Evolutionary conservation across 495 filamentous ascomycete genomes (phyloP).

Genomic region (Penicillium steckii): DNA sequence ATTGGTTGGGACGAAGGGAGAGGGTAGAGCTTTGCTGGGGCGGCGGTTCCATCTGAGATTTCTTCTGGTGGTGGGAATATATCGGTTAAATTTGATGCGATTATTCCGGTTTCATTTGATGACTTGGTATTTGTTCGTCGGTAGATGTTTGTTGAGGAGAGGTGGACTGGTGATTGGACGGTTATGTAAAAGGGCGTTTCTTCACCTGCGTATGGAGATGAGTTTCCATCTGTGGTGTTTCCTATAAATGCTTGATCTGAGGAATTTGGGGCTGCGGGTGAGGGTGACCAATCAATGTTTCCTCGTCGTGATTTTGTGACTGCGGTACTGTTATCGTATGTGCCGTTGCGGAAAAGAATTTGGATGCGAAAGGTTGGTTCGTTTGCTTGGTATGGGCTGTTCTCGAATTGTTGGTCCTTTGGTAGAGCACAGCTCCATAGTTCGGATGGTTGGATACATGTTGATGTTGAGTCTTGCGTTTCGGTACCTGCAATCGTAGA

Average conservation of each 20-base stretch:
- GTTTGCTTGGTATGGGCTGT: slow-evolving; percentile 57
- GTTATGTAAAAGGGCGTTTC: slow-evolving; percentile 53
- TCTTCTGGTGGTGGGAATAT: slow-evolving; percentile 60
- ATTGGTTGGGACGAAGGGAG: slow-evolving; percentile 73
- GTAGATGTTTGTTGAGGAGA: slow-evolving; percentile 21
- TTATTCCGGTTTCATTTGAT: too few relatives aligned
- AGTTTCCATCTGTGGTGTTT: slow-evolving; percentile 75
- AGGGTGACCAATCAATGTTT: slow-evolving; percentile 45
- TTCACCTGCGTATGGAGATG: slow-evolving; percentile 53
- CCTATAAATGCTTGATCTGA: slow-evolving; percentile 77
- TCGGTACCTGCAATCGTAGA: slow-evolving; percentile 70
- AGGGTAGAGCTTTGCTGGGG: slow-evolving; percentile 65
- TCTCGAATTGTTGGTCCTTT: slow-evolving; percentile 64
- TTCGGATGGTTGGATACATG: slow-evolving; percentile 65
- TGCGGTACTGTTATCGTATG: slow-evolving; percentile 41
- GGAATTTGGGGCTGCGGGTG: slow-evolving; percentile 61
- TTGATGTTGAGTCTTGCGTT: slow-evolving; percentile 52
- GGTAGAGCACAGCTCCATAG: slow-evolving; percentile 84
- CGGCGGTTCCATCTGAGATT: slow-evolving; percentile 66
- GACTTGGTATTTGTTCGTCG: too few relatives aligned
- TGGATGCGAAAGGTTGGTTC: slow-evolving; percentile 77
- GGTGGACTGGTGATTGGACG: slow-evolving; percentile 34
- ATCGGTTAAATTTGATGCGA: slow-evolving; percentile 50
- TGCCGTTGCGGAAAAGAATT: slow-evolving; percentile 76
- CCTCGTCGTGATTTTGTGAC: slow-evolving; percentile 10